Conservation (phyloP, 75 land plant species). For the Isoetes taiwanensis region DNA sequence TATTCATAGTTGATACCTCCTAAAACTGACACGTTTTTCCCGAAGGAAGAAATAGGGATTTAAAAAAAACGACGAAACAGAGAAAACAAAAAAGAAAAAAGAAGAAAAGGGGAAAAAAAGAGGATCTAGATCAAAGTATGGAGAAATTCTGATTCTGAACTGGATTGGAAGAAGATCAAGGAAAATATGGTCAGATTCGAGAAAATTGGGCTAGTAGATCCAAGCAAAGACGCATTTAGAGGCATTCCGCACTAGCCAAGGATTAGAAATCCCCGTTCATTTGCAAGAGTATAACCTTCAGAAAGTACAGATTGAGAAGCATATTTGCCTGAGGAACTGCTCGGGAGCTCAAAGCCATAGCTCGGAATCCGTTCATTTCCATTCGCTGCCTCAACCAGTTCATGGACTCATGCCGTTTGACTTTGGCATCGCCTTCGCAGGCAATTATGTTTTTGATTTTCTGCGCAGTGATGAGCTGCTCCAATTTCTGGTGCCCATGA, state of each 20-base stretch:
- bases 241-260: constrained; percentile 3
- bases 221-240: background rate
- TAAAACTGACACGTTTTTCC: no score
- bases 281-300: background rate
- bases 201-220: no score
- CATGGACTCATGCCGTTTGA: constrained; percentile 4
- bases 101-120: no score
- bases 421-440: background rate
- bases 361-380: background rate
- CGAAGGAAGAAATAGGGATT: no score
- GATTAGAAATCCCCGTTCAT: background rate
- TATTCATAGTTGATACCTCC: no score
- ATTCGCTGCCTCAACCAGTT: background rate
- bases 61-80: no score
- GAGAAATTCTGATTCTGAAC: no score
- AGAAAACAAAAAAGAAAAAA: no score
- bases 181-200: no score
- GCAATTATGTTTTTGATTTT: background rate
- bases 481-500: background rate
- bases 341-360: background rate
- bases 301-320: background rate
- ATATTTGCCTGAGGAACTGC: background rate
- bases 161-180: no score
- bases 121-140: no score
- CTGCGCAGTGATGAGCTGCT: constrained; percentile 5